Base-by-base conservation (phyloP, 2,329 filamentous ascomycete species). In the Curvularia spicifera region DNA sequence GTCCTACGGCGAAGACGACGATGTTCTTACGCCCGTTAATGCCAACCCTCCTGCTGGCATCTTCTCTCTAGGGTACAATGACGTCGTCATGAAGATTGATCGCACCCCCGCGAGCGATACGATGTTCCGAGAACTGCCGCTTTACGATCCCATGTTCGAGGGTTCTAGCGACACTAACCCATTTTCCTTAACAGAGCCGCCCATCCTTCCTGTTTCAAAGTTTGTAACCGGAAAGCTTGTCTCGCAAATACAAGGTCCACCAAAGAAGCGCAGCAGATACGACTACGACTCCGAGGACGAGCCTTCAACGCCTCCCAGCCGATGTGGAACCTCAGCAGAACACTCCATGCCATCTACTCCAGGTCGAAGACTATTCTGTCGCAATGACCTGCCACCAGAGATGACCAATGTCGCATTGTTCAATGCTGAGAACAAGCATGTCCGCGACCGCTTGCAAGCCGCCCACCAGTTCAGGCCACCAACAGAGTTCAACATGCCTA, bases 401-500 rank as follows among this genome's bases (percentile, higher is more conserved):
- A 89, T 89, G 64, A 86, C 83, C 1, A 86, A 91, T 59, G 91
- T 97, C 57, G 93, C 94, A 1, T 81, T 99, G 0, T 99, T 99
- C 78, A 88, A 91, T 62, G 88, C 91, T 0, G 91, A 96, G 59
- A 94, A 96, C 80, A 96, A 94, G 76, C 85, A 89, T 53, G 93
- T 97, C 40, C 87, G 94, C 56, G 94, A 98, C 72, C 86, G 95
- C 15, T 85, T 99, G 5, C 92, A 97, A 73, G 91, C 92, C 9
- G 91, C 91, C 8, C 93, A 97, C 75, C 91, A 94, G 61, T 98
- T 99, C 81, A 85, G 93, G 53, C 95, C 95, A 15, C 95, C 95
- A 0, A 93, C 91, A 0, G 94, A 98, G 74, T 89, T 93, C 73
- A 85, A 87, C 0, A 98, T 98, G 93, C 95, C 95, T 0, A 86